These are phyloP conservation scores for Marasmius sp. DNA, from an alignment of 1,284 basidiomycete genomes.

Conservation along the genomic window DNA sequence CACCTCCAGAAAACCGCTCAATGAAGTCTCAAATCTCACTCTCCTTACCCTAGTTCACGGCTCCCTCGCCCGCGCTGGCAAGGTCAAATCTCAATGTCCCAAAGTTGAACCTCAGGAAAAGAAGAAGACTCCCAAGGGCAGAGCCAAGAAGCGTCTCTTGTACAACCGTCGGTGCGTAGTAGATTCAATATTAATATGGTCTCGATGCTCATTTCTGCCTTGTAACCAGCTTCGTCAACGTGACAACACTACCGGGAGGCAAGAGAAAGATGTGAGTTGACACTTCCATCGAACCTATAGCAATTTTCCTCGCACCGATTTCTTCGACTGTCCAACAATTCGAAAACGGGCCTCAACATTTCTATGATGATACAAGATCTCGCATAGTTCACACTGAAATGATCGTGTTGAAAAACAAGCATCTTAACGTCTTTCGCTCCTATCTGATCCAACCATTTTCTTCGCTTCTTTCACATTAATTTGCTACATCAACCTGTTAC, in stretches of 20 bases:
- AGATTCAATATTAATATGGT: neutral
- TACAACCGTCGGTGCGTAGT: conserved; percentile 87
- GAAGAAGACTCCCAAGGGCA: conserved; percentile 95
- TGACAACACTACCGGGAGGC: conserved; percentile 86
- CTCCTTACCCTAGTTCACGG: conserved; percentile 80
- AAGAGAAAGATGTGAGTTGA: conserved; percentile 92
- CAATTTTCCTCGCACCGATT: conserved; percentile 6
- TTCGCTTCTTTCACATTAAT: conserved; percentile 6
- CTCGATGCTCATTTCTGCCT: conserved; percentile 12
- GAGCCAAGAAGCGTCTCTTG: conserved; percentile 93
- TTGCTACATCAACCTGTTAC: conserved; percentile 1
- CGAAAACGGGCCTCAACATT: conserved; percentile 5
- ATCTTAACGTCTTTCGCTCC: conserved; percentile 91
- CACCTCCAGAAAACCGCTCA: conserved; percentile 11
- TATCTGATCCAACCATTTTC: conserved; percentile 63
- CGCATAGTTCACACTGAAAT: conserved; percentile 94
- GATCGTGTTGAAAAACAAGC: conserved; percentile 73
- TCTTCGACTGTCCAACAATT: conserved; percentile 1
- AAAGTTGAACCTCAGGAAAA: conserved; percentile 98
- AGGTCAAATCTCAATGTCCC: conserved; percentile 97
- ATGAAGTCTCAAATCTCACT: conserved; percentile 6
- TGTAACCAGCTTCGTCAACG: conserved; percentile 84
- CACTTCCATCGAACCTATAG: neutral
- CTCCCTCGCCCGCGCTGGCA: conserved; percentile 99
- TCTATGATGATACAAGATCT: conserved; percentile 60